Base-by-base conservation (phyloP, 2,329 filamentous ascomycete species). In the Phialophora verrucosa region DNA sequence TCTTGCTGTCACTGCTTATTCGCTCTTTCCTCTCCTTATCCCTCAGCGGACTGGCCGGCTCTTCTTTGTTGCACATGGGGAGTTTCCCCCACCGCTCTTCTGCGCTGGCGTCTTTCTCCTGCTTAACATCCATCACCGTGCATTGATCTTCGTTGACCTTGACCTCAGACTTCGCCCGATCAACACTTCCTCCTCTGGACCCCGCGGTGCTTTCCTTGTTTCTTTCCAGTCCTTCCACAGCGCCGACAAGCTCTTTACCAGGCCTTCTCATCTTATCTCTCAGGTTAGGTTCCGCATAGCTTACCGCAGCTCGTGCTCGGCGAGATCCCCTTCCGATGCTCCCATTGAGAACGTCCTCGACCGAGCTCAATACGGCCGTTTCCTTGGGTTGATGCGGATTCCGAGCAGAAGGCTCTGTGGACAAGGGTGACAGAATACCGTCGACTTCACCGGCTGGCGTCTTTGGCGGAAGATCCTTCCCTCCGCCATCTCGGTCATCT, bases 241-340 rank as follows among this genome's bases (percentile, higher is more conserved):
- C 91, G 76, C 93, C 90, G 42, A 90, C 86, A 10, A 93, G 78
- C 70, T 91, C 87, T 74, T 91, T 91, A 1, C 89, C 91, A 25
- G 91, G 91, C 66, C 91, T 85, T 65, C 91, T 86, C 91, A 95
- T 93, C 79, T 95, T 95, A 74, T 89, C 90, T 68, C 90, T 85
- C 50, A 95, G 81, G 73, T 91, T 94, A 1, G 91, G 91, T 76
- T 94, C 91, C 11, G 91, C 90, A 76, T 95, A 95, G 80, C 90
- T 94, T 68, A 95, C 85, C 58, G 88, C 83, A 11, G 86, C 80
- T 72, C 90, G 84, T 56, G 87, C 86, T 70, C 91, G 85, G 70
- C 91, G 83, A 71, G 88, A 90, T 25, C 87, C 85, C 53, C 91
- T 84, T 31, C 85, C 83, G 31, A 84, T 85, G 58, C 84, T 83